Evolutionary conservation across 2,329 filamentous ascomycete genomes (phyloP), one percentile per base, ranked within the genome.

Genomic region (Fusarium nygamai): DNA sequence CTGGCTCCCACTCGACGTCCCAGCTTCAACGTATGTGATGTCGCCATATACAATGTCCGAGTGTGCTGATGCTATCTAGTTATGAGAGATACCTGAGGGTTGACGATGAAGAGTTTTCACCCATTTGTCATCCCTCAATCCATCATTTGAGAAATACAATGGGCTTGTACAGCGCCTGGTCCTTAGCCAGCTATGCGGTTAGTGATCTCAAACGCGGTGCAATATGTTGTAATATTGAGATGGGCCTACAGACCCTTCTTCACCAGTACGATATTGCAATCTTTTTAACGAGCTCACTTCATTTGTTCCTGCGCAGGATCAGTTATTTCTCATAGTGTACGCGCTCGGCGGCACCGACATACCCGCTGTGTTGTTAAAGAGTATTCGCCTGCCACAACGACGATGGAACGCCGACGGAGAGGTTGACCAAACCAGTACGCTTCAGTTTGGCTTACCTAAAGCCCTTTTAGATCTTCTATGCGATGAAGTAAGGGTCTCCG

Each of bases 31-130:
- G 79, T 82, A 36, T 72, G 79, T 19, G 6, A 20, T 13, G 3
- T n/a, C n/a, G 20, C 10, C 8, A 13, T 5, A n/a, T 9, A 16
- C n/a, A 12, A 9, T 19, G 10, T 9, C 16, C 2, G 3, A 31
- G 14, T n/a, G 34, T 39, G 20, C 64, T 73, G 20, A 74, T 13
- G 9, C 14, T 6, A 7, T 12, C 8, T 36, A 81, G 80, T 8
- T 81, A 80, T n/a, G 80, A 82, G 41, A 69, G 80, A 64, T 82
- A 81, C 63, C 58, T 82, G 7, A 79, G 78, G 38, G 72, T 81
- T 59, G 79, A 81, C 11, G 80, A 82, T 16, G 79, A 80, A 9
- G 72, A 76, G 7, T 61, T 74, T 79, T 81, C 29, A 53, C 31
- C 6, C 80, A 81, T 53, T 44, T 81, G 10, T 24, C 29, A 6